Evolutionary conservation across 495 filamentous ascomycete genomes (phyloP).

Genomic region (Rhypophila decipiens): DNA sequence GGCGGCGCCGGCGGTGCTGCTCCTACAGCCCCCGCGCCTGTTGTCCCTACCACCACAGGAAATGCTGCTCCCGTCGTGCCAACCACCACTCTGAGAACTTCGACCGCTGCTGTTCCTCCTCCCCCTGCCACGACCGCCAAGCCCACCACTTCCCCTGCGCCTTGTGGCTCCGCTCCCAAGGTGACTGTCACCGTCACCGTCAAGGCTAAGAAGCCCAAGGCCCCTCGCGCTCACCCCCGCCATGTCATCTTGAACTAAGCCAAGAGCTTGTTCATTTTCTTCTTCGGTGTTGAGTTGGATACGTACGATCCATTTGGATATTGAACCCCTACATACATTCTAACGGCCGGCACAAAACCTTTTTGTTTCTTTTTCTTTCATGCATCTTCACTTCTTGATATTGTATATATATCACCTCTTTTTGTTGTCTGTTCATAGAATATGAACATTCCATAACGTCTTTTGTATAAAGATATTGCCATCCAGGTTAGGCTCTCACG

Average conservation of each 20-base stretch:
- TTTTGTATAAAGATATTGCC: no score
- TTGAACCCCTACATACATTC: no score
- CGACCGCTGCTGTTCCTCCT: not conserved
- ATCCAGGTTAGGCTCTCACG: no score
- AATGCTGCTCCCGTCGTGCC: not conserved
- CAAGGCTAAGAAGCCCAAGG: not conserved
- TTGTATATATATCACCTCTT: no score
- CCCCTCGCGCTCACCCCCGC: not conserved
- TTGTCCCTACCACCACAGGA: not conserved
- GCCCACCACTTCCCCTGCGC: not conserved
- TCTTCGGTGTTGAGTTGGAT: no score
- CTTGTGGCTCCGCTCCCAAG: not conserved
- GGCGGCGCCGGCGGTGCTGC: slow-evolving; percentile 1
- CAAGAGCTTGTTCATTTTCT: not conserved
- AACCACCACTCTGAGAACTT: not conserved
- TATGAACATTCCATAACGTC: no score
- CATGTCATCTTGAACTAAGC: not conserved
- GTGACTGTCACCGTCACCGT: not conserved
- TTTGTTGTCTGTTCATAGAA: no score
- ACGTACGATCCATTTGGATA: no score
- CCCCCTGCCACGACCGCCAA: not conserved
- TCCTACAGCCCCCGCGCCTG: slow-evolving; percentile 1
- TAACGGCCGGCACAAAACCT: no score
- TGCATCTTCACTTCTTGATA: no score
- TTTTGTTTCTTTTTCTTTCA: no score